Evolutionary conservation across 805 yeast genomes (phyloP).

Genomic region (Sugiyamaella marilandica): DNA sequence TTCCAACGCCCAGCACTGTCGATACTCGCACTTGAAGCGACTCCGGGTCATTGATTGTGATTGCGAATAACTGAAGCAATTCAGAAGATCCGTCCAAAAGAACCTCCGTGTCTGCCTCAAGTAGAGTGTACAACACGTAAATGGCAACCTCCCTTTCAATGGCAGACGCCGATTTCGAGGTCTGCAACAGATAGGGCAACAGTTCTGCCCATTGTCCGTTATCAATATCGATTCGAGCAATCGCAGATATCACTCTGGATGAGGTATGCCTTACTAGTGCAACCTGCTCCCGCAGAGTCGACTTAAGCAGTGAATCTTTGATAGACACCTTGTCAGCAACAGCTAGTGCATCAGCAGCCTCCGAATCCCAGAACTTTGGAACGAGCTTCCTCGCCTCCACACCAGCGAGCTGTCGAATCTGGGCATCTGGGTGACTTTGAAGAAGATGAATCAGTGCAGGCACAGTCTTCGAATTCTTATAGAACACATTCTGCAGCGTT

Average conservation of each 20-base stretch:
- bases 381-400: constrained; percentile 91
- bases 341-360: constrained; percentile 33
- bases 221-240: constrained; percentile 72
- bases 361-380: constrained; percentile 55
- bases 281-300: constrained; percentile 60
- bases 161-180: constrained; percentile 55
- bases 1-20: constrained; percentile 74
- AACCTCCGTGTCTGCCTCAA: constrained; percentile 62
- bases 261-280: constrained; percentile 77
- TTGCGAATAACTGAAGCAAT: constrained; percentile 64
- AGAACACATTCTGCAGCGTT: constrained; percentile 67
- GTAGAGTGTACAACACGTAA: constrained; percentile 67
- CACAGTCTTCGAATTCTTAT: constrained; percentile 62
- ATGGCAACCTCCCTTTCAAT: constrained; percentile 75
- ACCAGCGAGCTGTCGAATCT: constrained; percentile 86
- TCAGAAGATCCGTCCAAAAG: constrained; percentile 63
- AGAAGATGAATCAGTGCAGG: constrained; percentile 81
- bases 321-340: constrained; percentile 53
- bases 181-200: constrained; percentile 62
- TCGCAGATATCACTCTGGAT: constrained; percentile 84
- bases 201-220: constrained; percentile 70
- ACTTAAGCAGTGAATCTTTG: constrained; percentile 60
- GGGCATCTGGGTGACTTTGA: constrained; percentile 62
- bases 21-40: constrained; percentile 75
- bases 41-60: constrained; percentile 55